Evolutionary conservation across 2,329 filamentous ascomycete species (phyloP).

Genomic region (Nemania bipapillata): DNA sequence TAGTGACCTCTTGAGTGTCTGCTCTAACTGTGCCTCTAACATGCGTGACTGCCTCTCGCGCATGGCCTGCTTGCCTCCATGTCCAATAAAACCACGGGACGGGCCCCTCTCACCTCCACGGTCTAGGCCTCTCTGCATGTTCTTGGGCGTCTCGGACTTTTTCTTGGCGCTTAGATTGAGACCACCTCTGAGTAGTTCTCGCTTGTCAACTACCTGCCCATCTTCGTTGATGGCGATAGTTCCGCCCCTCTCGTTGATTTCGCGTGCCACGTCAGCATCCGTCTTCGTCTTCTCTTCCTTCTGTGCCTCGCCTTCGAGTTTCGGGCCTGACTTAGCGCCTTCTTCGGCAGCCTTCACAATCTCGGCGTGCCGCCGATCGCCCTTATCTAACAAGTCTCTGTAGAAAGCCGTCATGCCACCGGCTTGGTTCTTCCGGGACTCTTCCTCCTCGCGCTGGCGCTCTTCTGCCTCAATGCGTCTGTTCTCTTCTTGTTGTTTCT

Average conservation of each 20-base stretch:
- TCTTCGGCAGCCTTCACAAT: constrained; percentile 74
- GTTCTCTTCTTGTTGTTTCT: constrained; percentile 81
- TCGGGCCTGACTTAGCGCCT: constrained; percentile 57
- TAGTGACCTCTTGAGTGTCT: constrained; percentile 75
- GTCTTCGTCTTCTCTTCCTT: constrained; percentile 61
- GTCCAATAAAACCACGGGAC: constrained; percentile 54
- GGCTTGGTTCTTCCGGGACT: constrained; percentile 71
- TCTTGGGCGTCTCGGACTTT: constrained; percentile 58
- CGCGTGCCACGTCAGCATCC: constrained; percentile 72
- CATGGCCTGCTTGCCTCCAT: constrained; percentile 71
- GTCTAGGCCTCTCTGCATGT: constrained; percentile 47
- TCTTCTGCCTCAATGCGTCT: constrained; percentile 77
- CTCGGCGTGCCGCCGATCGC: constrained; percentile 75
- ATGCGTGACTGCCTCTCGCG: constrained; percentile 80
- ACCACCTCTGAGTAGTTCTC: constrained; percentile 79
- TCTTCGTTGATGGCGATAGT: constrained; percentile 80
- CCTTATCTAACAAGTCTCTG: constrained; percentile 75
- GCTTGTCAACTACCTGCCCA: constrained; percentile 83
- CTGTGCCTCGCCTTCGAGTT: constrained; percentile 50
- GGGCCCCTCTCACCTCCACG: constrained; percentile 50
- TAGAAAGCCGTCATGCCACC: constrained; percentile 84
- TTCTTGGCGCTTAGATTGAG: constrained; percentile 77
- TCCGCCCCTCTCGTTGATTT: constrained; percentile 71
- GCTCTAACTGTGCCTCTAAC: constrained; percentile 80
- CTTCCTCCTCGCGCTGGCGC: constrained; percentile 69